phyloP scores from a whole-genome alignment of 208 protist genomes.

The Porcisia hertigi region DNA sequence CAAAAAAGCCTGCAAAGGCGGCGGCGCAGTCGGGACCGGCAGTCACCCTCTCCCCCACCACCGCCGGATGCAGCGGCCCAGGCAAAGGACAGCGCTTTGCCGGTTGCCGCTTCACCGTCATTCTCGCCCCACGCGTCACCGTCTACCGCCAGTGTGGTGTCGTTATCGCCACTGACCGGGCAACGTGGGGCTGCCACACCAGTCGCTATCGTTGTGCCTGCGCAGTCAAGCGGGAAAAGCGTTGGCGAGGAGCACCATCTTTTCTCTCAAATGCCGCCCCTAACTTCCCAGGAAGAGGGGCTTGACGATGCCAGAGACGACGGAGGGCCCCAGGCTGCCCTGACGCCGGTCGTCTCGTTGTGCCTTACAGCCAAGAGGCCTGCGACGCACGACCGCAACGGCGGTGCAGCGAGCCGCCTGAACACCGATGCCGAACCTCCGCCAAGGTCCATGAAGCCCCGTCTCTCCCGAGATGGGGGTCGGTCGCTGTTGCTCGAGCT shows the following conservation, averaged over 20 bases:
- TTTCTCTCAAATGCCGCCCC: background rate
- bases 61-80: background rate
- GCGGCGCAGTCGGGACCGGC: background rate
- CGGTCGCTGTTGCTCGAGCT: conserved; percentile 27
- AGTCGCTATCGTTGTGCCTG: background rate
- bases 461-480: background rate
- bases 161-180: conserved; percentile 22
- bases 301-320: background rate
- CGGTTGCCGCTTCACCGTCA: background rate
- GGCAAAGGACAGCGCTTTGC: background rate
- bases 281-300: background rate
- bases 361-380: background rate
- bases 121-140: background rate
- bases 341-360: background rate
- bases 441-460: background rate
- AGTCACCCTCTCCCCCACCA: background rate
- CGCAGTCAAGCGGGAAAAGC: background rate
- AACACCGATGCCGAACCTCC: background rate
- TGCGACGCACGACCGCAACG: background rate
- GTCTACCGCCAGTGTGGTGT: conserved; percentile 9
- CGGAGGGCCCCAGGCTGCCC: background rate
- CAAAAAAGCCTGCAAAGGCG: background rate
- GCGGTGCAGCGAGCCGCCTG: background rate
- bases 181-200: background rate
- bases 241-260: background rate